Base-by-base conservation (phyloP, 2,329 filamentous ascomycete genomes). In the Paecilomyces niveus region DNA sequence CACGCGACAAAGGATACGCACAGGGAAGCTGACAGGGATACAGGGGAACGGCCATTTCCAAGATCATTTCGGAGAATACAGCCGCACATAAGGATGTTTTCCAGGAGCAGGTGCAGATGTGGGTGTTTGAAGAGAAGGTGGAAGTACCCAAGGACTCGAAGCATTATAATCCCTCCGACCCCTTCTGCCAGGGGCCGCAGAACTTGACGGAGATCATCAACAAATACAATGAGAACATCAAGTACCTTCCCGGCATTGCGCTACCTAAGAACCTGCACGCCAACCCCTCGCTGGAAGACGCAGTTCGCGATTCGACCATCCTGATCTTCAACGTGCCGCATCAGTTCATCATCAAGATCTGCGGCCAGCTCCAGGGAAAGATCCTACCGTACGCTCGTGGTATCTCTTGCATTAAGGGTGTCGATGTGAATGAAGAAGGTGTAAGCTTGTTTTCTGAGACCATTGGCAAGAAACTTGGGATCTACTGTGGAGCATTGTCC, bases 401-500 rank as follows among this genome's bases (percentile, higher is more conserved):
- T 59, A 92, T 99, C 70, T 96, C 91, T 72, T 99, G 94, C 76
- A 97, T 97, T 79, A 99, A 99, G 81, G 94, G 94, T 66, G 92
- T 99, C 61, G 89, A 96, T 66, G 94, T 99, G 33, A 88, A 89
- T 3, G 89, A 93, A 68, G 86, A 90, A 55, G 90, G 89, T 57
- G 87, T 97, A 66, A 87, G 87, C 68, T 83, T 99, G 57, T 97
- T 99, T 79, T 95, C 90, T 57, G 94, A 99, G 77, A 91, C 89
- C 74, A 99, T 99, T 70, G 92, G 92, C 58, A 86, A 90, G 72
- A 88, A 89, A 31, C 82, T 99, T 21, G 90, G 89, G 62, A 99
- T 99, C 73, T 99, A 99, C 81, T 96, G 92, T 69, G 94, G 94
- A 69, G 93, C 94, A 9, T 83, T 99, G 45, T 96, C 91, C 51